Percentiles rank a stretch among this genome's conserved stretches.
phyloP scores from a whole-genome alignment of 179 eudicot species.

The Heliamphora pulchella region DNA sequence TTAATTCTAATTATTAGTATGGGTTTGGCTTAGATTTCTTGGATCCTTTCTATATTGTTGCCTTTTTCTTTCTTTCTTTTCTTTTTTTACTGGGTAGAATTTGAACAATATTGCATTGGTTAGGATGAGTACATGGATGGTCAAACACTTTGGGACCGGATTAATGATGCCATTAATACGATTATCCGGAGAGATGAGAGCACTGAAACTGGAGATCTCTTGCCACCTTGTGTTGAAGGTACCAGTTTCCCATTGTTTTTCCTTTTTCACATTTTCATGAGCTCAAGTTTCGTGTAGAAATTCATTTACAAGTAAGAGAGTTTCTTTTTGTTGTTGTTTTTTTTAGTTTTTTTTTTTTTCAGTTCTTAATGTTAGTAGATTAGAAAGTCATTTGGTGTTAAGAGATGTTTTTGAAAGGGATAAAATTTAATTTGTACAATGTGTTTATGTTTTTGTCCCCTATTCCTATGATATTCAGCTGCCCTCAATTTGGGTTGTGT shows the following conservation, averaged over 20 bases:
- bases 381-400: slow-evolving; percentile 12
- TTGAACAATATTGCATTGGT: slow-evolving; percentile 20
- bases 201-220: slow-evolving; percentile 56
- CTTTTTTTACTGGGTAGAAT: not conserved
- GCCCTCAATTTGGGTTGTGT: slow-evolving; percentile 89
- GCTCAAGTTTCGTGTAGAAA: too few relatives aligned
- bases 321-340: too few relatives aligned
- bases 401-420: not conserved
- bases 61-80: too few relatives aligned
- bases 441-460: not conserved
- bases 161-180: slow-evolving; percentile 77
- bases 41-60: not conserved
- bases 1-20: not conserved
- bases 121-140: slow-evolving; percentile 74
- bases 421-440: slow-evolving; percentile 5
- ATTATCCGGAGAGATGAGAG: slow-evolving; percentile 82
- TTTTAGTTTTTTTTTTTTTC: too few relatives aligned
- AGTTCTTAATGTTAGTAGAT: not conserved
- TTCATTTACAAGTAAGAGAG: too few relatives aligned
- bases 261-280: not conserved
- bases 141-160: slow-evolving; percentile 80
- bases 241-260: slow-evolving; percentile 10
- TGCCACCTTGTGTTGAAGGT: slow-evolving; percentile 99
- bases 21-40: slow-evolving; percentile 12
- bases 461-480: slow-evolving; percentile 50